phyloP scores from a whole-genome alignment of 1,284 basidiomycete species.

The Gymnopus androsaceus region DNA sequence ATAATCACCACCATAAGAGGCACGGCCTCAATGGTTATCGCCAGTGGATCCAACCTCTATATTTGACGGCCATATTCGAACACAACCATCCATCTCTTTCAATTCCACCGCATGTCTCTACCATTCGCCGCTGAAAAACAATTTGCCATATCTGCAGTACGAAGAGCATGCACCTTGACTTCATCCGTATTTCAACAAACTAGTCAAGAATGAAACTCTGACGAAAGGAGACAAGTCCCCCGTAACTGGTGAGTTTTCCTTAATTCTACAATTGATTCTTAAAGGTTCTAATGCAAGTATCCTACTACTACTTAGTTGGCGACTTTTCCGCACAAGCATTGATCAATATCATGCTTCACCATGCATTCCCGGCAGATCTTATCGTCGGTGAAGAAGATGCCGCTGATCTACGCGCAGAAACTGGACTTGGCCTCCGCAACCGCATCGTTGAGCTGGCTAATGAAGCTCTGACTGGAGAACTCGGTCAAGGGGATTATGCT shows the following conservation, averaged over 20 bases:
- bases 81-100: too few species aligned
- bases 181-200: conserved; percentile 87
- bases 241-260: conserved; percentile 74
- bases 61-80: too few species aligned
- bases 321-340: conserved; percentile 79
- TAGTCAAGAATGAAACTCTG: conserved; percentile 86
- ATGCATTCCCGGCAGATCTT: conserved; percentile 81
- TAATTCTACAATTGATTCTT: not conserved
- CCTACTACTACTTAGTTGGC: too few species aligned
- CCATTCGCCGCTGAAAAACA: conserved; percentile 51
- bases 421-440: conserved; percentile 54
- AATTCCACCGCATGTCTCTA: too few species aligned
- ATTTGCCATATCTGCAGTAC: conserved; percentile 88
- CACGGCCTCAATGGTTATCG: too few species aligned
- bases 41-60: too few species aligned
- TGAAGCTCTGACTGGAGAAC: conserved; percentile 68
- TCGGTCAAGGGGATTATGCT: conserved; percentile 49
- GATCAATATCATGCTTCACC: conserved; percentile 75
- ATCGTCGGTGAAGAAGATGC: conserved; percentile 98
- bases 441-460: conserved; percentile 86
- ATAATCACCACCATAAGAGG: too few species aligned
- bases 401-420: conserved; percentile 66
- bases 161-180: conserved; percentile 84
- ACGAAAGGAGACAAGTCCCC: conserved; percentile 95
- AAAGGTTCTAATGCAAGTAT: too few species aligned